phyloP scores from a whole-genome alignment of 1,284 basidiomycete species.

The Filobasidium uniguttulatum region DNA sequence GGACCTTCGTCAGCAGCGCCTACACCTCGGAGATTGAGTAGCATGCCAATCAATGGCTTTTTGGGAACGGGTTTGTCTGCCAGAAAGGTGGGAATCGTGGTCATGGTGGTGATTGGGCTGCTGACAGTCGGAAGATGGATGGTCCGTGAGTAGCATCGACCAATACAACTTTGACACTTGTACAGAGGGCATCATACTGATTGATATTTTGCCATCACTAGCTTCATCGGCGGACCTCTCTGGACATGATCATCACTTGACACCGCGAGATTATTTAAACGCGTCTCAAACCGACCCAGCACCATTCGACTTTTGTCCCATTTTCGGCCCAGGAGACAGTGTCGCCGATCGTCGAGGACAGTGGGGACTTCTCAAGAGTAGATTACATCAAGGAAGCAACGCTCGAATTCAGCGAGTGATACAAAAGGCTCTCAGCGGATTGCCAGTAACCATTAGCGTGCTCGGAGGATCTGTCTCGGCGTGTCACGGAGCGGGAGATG shows the following conservation, averaged over 20 bases:
- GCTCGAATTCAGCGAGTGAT: slow-evolving; percentile 69
- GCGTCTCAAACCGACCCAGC: slow-evolving; percentile 43
- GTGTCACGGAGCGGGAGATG: slow-evolving; percentile 85
- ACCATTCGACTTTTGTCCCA: slow-evolving; percentile 82
- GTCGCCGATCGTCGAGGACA: slow-evolving; percentile 65
- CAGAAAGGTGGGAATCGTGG: neutral
- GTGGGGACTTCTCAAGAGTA: slow-evolving; percentile 58
- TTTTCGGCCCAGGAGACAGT: slow-evolving; percentile 65
- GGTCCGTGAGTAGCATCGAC: neutral
- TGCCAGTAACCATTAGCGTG: slow-evolving; percentile 78
- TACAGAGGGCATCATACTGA: too few species aligned
- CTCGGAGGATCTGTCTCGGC: slow-evolving; percentile 82
- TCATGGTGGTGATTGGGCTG: neutral
- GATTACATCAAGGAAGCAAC: slow-evolving; percentile 68
- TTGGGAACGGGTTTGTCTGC: neutral
- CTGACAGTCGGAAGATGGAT: slow-evolving; percentile 1
- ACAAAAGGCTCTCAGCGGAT: slow-evolving; percentile 67
- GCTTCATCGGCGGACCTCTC: slow-evolving; percentile 34
- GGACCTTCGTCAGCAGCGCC: neutral
- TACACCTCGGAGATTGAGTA: neutral
- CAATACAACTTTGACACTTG: neutral
- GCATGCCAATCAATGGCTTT: neutral
- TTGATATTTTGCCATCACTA: too few species aligned
- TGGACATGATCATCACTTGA: slow-evolving; percentile 39
- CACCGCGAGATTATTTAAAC: slow-evolving; percentile 39